phyloP scores from a whole-genome alignment of 345 rosid genomes.

The Excoecaria cochinchinensis region DNA sequence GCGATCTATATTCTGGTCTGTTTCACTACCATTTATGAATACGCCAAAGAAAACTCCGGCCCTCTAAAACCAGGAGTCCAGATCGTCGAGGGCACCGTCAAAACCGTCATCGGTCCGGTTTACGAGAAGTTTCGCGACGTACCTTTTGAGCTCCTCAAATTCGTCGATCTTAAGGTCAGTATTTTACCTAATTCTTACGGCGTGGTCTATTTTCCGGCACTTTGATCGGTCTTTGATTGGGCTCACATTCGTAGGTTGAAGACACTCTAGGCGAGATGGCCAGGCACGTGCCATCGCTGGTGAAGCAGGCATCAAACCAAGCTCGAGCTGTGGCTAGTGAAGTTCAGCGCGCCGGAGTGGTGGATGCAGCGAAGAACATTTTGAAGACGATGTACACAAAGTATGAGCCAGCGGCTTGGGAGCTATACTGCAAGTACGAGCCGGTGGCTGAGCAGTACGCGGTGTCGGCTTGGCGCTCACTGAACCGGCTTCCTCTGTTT shows the following conservation, averaged over 20 bases:
- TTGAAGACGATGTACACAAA: conserved; percentile 32
- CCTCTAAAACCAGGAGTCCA: conserved; percentile 68
- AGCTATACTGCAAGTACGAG: conserved; percentile 46
- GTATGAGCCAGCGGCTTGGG: conserved; percentile 54
- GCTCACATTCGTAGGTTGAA: conserved; percentile 48
- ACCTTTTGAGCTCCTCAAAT: conserved; percentile 57
- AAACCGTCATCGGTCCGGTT: conserved; percentile 60
- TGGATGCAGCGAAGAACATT: conserved; percentile 44
- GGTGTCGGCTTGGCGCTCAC: conserved; percentile 45
- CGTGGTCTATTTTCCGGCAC: not conserved
- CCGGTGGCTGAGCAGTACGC: conserved; percentile 58
- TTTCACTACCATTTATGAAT: conserved; percentile 51
- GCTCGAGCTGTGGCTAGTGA: conserved; percentile 60
- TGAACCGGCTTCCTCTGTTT: conserved; percentile 55
- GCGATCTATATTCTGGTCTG: conserved; percentile 43
- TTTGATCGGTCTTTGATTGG: not conserved
- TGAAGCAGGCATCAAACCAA: conserved; percentile 57
- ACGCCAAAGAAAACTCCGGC: conserved; percentile 73
- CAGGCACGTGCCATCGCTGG: conserved; percentile 51
- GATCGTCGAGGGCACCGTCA: conserved; percentile 56
- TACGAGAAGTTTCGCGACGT: conserved; percentile 56
- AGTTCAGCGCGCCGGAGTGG: conserved; percentile 53
- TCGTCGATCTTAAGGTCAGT: conserved; percentile 66
- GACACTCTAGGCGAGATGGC: conserved; percentile 45
- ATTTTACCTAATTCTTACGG: not conserved